These are phyloP conservation scores for Serendipita sp. DNA, from an alignment of 768 basidiomycete genomes.

Conservation along the genomic window DNA sequence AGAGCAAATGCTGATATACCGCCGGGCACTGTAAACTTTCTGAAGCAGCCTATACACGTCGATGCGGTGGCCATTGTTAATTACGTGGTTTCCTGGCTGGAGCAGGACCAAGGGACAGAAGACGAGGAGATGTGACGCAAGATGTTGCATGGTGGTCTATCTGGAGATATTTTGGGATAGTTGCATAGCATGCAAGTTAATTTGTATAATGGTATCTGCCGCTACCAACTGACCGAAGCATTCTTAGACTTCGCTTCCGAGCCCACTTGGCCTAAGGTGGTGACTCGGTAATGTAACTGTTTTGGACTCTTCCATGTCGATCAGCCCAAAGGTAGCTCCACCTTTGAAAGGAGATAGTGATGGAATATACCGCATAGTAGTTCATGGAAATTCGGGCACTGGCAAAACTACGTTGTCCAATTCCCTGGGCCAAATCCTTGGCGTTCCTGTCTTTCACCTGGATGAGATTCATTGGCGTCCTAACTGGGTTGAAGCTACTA, in stretches of 20 bases:
- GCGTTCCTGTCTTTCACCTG: not conserved
- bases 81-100: too few species aligned
- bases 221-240: too few species aligned
- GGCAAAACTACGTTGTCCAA: not conserved
- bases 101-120: too few species aligned
- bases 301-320: conserved; percentile 1
- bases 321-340: not conserved
- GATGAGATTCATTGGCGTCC: conserved; percentile 2
- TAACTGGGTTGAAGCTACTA: not conserved
- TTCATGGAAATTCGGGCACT: not conserved
- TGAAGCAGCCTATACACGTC: too few species aligned
- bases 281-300: not conserved
- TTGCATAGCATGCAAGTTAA: too few species aligned
- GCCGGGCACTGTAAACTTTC: too few species aligned
- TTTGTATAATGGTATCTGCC: too few species aligned
- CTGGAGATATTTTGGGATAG: too few species aligned
- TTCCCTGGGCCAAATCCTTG: not conserved
- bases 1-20: too few species aligned
- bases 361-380: not conserved
- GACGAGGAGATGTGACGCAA: too few species aligned
- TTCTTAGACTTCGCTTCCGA: not conserved
- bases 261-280: not conserved
- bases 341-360: not conserved
- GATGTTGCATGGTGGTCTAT: too few species aligned
- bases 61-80: too few species aligned